Percentiles rank a stretch among this genome's conserved stretches.
These are phyloP conservation scores for Nepenthes gracilis DNA, from an alignment of 148 eudicot species.

Conservation along the genomic window DNA sequence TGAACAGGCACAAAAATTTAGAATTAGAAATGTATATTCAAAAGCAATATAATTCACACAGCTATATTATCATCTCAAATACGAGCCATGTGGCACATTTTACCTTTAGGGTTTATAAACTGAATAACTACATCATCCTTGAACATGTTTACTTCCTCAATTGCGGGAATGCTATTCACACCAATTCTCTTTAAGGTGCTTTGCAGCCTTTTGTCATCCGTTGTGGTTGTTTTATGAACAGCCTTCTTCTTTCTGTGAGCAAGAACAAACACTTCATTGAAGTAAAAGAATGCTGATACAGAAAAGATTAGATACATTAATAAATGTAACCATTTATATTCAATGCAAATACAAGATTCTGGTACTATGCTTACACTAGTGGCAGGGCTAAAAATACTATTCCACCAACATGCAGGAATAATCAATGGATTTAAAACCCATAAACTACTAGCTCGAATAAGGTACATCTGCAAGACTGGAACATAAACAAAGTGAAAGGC, in stretches of 20 bases:
- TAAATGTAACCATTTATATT: background rate
- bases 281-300: background rate
- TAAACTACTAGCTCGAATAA: too few relatives aligned
- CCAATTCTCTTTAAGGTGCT: constrained; percentile 86
- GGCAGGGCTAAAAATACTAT: too few relatives aligned
- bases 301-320: background rate
- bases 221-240: constrained; percentile 72
- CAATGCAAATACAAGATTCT: too few relatives aligned
- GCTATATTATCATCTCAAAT: too few relatives aligned
- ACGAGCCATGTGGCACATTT: background rate
- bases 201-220: constrained; percentile 84
- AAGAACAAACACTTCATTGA: background rate
- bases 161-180: constrained; percentile 66
- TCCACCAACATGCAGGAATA: too few relatives aligned
- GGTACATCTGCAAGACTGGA: too few relatives aligned
- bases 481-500: too few relatives aligned
- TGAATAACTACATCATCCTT: constrained; percentile 86
- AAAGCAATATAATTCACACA: background rate
- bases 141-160: constrained; percentile 84
- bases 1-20: too few relatives aligned
- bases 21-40: background rate
- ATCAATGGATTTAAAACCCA: too few relatives aligned
- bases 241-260: constrained; percentile 82
- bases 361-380: too few relatives aligned
- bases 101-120: constrained; percentile 71